A percentile compares a stretch with the other conserved stretches of the same genome.
Evolutionary conservation across 2,329 filamentous ascomycete genomes (phyloP).

Genomic region (Blastomyces gilchristii): DNA sequence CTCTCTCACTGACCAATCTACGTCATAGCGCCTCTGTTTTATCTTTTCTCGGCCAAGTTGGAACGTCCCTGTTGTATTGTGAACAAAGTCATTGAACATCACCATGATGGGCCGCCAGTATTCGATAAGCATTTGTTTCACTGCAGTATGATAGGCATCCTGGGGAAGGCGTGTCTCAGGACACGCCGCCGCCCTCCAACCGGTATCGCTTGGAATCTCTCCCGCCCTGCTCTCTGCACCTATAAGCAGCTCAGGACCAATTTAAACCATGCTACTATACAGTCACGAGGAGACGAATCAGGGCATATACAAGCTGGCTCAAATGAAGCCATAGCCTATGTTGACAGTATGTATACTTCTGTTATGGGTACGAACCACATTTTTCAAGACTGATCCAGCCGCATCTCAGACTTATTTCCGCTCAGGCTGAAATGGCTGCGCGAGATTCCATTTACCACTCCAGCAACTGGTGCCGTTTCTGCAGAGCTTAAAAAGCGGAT

Average conservation of each 20-base stretch:
- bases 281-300: constrained; percentile 52
- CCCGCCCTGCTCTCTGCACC: background rate
- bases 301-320: constrained; percentile 70
- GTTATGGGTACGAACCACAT: background rate
- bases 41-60: background rate
- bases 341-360: constrained; percentile 58
- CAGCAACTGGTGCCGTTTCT: constrained; percentile 36
- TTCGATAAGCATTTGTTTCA: background rate
- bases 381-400: background rate
- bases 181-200: background rate
- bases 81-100: background rate
- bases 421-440: constrained; percentile 59
- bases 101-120: background rate
- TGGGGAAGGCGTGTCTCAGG: constrained; percentile 7
- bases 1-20: background rate
- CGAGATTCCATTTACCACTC: constrained; percentile 41
- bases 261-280: constrained; percentile 10
- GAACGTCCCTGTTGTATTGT: background rate
- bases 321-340: constrained; percentile 77
- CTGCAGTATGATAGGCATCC: constrained; percentile 9
- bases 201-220: background rate
- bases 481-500: constrained; percentile 41
- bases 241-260: background rate
- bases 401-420: constrained; percentile 64
- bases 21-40: background rate